Conservation (phyloP, 108 stramenopile genomes). For the Cyclotella baltica region DNA sequence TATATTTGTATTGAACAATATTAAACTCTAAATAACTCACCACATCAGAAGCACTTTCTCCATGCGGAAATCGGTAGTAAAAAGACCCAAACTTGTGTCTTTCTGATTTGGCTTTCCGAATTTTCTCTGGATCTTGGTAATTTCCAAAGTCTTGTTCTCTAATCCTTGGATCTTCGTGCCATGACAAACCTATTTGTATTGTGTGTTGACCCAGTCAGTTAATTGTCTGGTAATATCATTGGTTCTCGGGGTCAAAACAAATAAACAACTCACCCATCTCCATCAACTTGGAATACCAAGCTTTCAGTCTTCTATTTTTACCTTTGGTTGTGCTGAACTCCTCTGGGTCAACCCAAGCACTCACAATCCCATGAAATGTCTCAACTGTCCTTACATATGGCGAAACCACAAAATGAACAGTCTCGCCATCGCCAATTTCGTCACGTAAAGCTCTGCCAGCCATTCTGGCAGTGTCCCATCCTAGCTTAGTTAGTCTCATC, state of each 20-base stretch:
- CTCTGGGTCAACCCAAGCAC: constrained; percentile 83
- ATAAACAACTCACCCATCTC: constrained; percentile 52
- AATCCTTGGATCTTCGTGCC: constrained; percentile 89
- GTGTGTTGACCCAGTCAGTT: not conserved
- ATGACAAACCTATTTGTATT: constrained; percentile 58
- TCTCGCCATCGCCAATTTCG: constrained; percentile 60
- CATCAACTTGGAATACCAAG: constrained; percentile 78
- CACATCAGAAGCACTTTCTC: constrained; percentile 91
- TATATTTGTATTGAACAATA: not conserved
- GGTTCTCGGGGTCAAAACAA: too few relatives aligned
- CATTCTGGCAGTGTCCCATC: constrained; percentile 84
- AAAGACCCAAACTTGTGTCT: constrained; percentile 85
- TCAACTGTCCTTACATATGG: constrained; percentile 91
- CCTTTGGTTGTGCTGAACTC: constrained; percentile 64
- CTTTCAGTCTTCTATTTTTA: constrained; percentile 66
- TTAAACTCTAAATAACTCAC: constrained; percentile 15
- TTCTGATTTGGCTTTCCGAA: constrained; percentile 73
- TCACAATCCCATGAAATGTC: constrained; percentile 89
- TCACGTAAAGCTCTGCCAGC: constrained; percentile 70
- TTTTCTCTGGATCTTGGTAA: constrained; percentile 72
- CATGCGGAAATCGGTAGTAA: constrained; percentile 92
- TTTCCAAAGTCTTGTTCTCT: constrained; percentile 92
- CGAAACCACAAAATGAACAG: constrained; percentile 84
- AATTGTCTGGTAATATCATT: not conserved
- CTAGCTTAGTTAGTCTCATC: constrained; percentile 79